Evolutionary conservation across 2,329 filamentous ascomycete species (phyloP).

Genomic region (Ceratocystis harringtonii): DNA sequence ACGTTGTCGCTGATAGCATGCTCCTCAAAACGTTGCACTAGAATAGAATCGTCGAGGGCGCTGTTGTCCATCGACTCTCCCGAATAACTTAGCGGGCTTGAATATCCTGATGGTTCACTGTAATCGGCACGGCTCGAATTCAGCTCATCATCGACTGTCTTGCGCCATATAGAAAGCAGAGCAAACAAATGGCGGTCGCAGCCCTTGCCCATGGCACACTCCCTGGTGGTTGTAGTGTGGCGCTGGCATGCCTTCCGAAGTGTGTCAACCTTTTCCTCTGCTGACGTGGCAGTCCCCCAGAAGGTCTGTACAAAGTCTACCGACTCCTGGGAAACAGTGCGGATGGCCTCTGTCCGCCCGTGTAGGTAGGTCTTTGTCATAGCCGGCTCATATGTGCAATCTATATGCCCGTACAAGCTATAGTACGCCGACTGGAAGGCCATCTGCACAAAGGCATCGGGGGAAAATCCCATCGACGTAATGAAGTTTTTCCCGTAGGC

Average conservation of each 20-base stretch:
- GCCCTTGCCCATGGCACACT: slow-evolving; percentile 79
- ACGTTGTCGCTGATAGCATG: not conserved
- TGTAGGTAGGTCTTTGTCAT: slow-evolving; percentile 96
- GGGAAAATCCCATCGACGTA: slow-evolving; percentile 90
- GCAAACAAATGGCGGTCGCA: slow-evolving; percentile 91
- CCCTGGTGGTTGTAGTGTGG: slow-evolving; percentile 64
- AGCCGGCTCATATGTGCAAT: slow-evolving; percentile 92
- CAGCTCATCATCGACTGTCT: slow-evolving; percentile 60
- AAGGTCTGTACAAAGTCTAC: slow-evolving; percentile 86
- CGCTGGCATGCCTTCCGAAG: slow-evolving; percentile 70
- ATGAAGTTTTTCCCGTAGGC: slow-evolving; percentile 96
- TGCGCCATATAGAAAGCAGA: slow-evolving; percentile 88
- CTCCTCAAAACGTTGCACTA: slow-evolving; percentile 3
- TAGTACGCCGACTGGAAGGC: slow-evolving; percentile 98
- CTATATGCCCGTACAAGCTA: slow-evolving; percentile 81
- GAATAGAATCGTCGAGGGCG: not conserved
- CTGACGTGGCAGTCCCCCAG: slow-evolving; percentile 71
- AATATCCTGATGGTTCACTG: slow-evolving; percentile 38
- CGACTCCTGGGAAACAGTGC: slow-evolving; percentile 68
- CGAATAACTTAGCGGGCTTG: slow-evolving; percentile 1
- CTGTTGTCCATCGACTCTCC: not conserved
- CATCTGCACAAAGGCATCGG: slow-evolving; percentile 97
- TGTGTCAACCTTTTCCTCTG: slow-evolving; percentile 70
- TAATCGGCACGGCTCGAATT: slow-evolving; percentile 41
- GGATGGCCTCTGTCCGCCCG: slow-evolving; percentile 84